phyloP scores from a whole-genome alignment of 2,329 filamentous ascomycete species.

The Tolypocladium pustulatum region DNA sequence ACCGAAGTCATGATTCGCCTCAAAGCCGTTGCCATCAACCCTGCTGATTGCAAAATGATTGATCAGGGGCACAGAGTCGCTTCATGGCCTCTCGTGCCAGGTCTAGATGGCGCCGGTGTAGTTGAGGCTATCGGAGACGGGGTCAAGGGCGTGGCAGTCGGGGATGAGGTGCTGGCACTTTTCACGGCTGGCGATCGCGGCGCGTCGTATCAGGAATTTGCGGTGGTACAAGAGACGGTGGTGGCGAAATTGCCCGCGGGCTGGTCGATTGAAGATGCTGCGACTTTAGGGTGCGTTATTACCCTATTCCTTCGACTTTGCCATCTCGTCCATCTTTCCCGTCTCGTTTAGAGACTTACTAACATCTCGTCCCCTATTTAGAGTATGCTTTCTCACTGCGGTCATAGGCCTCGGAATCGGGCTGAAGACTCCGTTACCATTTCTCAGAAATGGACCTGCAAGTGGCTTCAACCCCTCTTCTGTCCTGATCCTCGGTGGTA shows the following conservation, averaged over 20 bases:
- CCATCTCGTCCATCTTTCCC: neutral
- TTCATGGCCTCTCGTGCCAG: neutral
- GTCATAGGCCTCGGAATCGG: neutral
- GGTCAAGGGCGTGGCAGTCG: neutral
- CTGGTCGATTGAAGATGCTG: neutral
- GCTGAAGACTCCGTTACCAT: neutral
- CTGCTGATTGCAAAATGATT: neutral
- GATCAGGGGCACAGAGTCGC: neutral
- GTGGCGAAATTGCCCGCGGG: neutral
- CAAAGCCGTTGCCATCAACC: neutral
- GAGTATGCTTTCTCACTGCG: neutral
- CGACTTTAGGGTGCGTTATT: neutral
- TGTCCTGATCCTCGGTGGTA: neutral
- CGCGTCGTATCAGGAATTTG: neutral
- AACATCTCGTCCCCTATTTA: neutral
- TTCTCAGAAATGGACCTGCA: neutral
- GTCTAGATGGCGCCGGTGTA: neutral
- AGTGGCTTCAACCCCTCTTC: neutral
- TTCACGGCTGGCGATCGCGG: neutral
- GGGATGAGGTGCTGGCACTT: neutral
- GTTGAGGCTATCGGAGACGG: neutral
- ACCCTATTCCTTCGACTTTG: neutral
- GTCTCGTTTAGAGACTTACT: neutral
- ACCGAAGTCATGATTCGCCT: neutral
- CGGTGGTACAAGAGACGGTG: neutral